Conservation (phyloP, 192 early-diverging fungal genomes). For the Podila minutissima region DNA sequence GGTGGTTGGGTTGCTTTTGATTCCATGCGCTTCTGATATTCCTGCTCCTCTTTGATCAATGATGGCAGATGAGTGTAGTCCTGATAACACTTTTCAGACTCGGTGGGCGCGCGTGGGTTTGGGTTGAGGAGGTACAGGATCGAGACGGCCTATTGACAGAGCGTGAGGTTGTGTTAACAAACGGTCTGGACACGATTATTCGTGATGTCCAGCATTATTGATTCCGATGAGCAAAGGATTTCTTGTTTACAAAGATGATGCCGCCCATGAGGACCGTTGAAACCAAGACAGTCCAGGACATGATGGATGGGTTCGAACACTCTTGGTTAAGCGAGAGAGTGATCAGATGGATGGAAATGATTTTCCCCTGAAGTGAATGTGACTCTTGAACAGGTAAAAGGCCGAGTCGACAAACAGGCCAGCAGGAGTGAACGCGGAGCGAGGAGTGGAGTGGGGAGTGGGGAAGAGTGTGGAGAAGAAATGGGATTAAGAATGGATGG, state of each 20-base stretch:
- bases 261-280: neutral
- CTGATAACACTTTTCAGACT: slow-evolving; percentile 41
- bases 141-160: slow-evolving; percentile 16
- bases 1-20: neutral
- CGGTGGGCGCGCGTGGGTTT: slow-evolving; percentile 22
- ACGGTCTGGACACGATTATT: neutral
- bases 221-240: neutral
- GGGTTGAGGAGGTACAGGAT: slow-evolving; percentile 33
- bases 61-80: slow-evolving; percentile 32
- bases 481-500: too few relatives aligned
- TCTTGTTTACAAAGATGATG: neutral
- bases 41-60: slow-evolving; percentile 44
- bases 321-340: neutral
- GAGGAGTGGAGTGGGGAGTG: neutral
- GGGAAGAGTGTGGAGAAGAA: neutral
- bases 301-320: neutral
- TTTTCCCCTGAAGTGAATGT: neutral
- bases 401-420: neutral
- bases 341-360: neutral
- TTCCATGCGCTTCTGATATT: slow-evolving; percentile 14
- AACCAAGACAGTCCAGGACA: neutral
- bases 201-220: neutral
- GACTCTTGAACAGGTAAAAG: neutral
- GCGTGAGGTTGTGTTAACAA: neutral
- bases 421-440: neutral